A percentile compares a stretch with the other conserved stretches of the same genome.
These are phyloP conservation scores for Phaffomyces thermotolerans DNA, from an alignment of 805 yeast species.

Conservation along the genomic window DNA sequence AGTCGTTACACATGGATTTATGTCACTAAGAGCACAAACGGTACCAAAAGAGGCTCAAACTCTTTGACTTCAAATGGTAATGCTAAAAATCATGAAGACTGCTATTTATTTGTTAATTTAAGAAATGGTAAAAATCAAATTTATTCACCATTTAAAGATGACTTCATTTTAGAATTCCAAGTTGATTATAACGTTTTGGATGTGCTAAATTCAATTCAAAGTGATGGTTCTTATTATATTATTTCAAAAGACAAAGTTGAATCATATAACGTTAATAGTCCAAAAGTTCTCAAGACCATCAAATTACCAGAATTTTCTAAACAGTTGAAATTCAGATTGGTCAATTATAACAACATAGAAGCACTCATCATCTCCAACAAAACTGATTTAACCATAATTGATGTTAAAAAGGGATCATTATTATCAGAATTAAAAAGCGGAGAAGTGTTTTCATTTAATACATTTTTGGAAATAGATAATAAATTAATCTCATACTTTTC, in stretches of 20 bases:
- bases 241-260: conserved; percentile 9
- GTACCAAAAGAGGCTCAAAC: neutral
- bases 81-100: neutral
- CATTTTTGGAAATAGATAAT: neutral
- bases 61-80: neutral
- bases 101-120: neutral
- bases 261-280: conserved; percentile 13
- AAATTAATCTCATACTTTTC: neutral
- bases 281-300: neutral
- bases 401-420: neutral
- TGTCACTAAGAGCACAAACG: neutral
- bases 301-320: no score
- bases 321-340: no score
- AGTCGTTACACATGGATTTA: neutral
- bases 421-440: neutral
- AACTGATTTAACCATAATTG: neutral
- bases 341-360: no score
- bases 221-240: neutral
- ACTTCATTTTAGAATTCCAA: neutral
- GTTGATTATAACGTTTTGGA: neutral
- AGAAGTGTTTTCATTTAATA: no score
- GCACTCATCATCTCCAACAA: neutral
- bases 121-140: neutral
- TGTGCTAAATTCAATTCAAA: neutral
- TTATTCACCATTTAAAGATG: conserved; percentile 3